These are phyloP conservation scores for Aspergillus ochraceus DNA, from an alignment of 2,329 filamentous ascomycete species.

Conservation along the genomic window DNA sequence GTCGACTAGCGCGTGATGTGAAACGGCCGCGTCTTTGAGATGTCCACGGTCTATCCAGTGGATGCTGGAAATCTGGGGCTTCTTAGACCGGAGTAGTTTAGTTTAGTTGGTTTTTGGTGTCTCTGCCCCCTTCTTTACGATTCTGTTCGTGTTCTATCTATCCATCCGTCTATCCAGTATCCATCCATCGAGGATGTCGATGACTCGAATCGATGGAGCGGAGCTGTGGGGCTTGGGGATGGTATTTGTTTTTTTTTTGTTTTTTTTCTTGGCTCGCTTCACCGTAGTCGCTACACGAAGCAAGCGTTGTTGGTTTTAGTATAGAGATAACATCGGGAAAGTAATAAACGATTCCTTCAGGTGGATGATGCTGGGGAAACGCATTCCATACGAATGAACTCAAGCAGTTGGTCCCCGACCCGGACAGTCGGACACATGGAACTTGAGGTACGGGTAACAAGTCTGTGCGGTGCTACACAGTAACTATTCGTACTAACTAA, in stretches of 20 bases:
- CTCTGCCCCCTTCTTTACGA: neutral
- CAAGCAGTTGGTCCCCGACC: too few species aligned
- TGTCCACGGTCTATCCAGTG: slow-evolving; percentile 2
- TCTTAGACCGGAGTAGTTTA: neutral
- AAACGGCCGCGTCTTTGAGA: slow-evolving; percentile 14
- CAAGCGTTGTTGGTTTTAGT: neutral
- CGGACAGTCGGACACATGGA: too few species aligned
- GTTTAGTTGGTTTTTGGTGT: neutral
- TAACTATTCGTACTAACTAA: too few species aligned
- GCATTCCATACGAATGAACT: neutral
- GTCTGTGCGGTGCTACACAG: neutral
- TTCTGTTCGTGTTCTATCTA: neutral
- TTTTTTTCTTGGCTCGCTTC: neutral
- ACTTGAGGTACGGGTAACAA: too few species aligned
- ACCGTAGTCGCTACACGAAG: neutral
- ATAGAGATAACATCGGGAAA: neutral
- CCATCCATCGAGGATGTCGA: neutral
- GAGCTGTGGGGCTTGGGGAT: neutral
- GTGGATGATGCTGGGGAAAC: neutral
- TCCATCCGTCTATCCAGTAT: neutral
- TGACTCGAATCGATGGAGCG: too few species aligned
- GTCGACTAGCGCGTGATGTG: slow-evolving; percentile 10
- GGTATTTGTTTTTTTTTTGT: too few species aligned
- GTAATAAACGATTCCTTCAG: neutral
- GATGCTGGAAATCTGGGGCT: neutral